These are phyloP conservation scores for Phycomyces blakesleeanus DNA, from an alignment of 192 early-diverging fungal genomes.

Conservation along the genomic window DNA sequence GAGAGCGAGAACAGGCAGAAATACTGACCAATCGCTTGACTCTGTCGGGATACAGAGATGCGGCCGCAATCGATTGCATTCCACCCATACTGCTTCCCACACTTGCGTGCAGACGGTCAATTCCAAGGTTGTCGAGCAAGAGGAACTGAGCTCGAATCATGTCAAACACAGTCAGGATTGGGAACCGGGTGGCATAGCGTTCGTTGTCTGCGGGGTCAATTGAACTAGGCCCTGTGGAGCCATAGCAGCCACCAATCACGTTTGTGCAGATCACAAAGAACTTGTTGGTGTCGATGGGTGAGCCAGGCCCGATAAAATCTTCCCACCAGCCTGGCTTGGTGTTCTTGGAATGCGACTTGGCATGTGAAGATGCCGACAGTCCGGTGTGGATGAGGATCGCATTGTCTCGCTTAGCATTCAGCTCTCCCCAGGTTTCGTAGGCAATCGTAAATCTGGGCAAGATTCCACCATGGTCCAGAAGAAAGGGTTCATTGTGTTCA, in stretches of 20 bases:
- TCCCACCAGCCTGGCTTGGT: slow-evolving; percentile 93
- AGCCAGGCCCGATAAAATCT: slow-evolving; percentile 92
- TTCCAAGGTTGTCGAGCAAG: slow-evolving; percentile 75
- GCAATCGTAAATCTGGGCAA: slow-evolving; percentile 79
- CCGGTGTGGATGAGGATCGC: slow-evolving; percentile 95
- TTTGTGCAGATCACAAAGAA: slow-evolving; percentile 97
- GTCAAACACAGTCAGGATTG: slow-evolving; percentile 89
- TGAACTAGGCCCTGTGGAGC: slow-evolving; percentile 86
- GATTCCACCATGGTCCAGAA: slow-evolving; percentile 78
- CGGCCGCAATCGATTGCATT: slow-evolving; percentile 88
- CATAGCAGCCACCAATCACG: slow-evolving; percentile 94
- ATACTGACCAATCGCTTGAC: slow-evolving; percentile 79
- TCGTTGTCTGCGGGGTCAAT: slow-evolving; percentile 72
- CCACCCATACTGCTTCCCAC: slow-evolving; percentile 96
- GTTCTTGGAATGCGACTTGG: slow-evolving; percentile 82
- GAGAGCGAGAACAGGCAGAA: slow-evolving; percentile 88
- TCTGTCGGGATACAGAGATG: slow-evolving; percentile 77
- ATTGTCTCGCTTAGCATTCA: slow-evolving; percentile 78
- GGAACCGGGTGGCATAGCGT: slow-evolving; percentile 88
- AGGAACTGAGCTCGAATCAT: slow-evolving; percentile 95
- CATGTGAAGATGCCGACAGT: slow-evolving; percentile 86
- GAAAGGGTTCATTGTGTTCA: slow-evolving; percentile 62
- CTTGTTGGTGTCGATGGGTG: slow-evolving; percentile 86
- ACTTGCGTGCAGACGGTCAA: slow-evolving; percentile 78
- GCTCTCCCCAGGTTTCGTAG: slow-evolving; percentile 94